phyloP scores from a whole-genome alignment of 78 protist genomes.

The Creolimax fragrantissima region DNA sequence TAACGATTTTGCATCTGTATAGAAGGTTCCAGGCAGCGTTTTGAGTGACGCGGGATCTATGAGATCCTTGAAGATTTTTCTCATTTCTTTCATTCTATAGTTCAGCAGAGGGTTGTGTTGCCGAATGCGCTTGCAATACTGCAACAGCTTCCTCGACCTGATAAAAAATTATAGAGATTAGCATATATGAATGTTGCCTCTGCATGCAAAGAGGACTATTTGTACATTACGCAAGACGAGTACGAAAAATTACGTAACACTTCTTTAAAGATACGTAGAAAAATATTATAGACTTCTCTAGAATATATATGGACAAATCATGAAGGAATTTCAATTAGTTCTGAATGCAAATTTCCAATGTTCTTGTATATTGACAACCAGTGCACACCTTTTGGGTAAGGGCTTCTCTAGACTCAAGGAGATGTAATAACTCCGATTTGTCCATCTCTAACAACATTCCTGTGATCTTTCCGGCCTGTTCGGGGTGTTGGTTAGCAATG shows the following conservation, averaged over 20 bases:
- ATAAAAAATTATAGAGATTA: no score
- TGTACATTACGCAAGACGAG: not conserved
- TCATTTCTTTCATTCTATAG: no score
- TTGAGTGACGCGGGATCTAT: no score
- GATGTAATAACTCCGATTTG: constrained; percentile 59
- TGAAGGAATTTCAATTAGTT: not conserved
- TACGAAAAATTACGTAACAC: not conserved
- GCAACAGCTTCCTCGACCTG: not conserved
- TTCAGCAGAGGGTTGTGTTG: no score
- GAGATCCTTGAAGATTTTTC: no score
- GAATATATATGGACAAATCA: no score
- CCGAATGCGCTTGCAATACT: not conserved
- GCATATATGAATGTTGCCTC: not conserved
- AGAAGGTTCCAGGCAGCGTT: no score
- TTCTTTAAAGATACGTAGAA: not conserved
- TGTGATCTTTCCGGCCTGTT: constrained; percentile 78
- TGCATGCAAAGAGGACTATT: not conserved
- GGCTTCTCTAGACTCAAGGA: constrained; percentile 49
- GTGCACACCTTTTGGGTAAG: constrained; percentile 56
- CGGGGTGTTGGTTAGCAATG: constrained; percentile 37
- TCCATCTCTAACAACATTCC: constrained; percentile 90
- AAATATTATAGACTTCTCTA: not conserved
- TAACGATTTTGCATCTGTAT: no score
- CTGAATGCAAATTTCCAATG: not conserved
- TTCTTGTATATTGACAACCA: not conserved